Base-by-base conservation (phyloP, 2,329 filamentous ascomycete genomes). In the Penicillium sp. region DNA sequence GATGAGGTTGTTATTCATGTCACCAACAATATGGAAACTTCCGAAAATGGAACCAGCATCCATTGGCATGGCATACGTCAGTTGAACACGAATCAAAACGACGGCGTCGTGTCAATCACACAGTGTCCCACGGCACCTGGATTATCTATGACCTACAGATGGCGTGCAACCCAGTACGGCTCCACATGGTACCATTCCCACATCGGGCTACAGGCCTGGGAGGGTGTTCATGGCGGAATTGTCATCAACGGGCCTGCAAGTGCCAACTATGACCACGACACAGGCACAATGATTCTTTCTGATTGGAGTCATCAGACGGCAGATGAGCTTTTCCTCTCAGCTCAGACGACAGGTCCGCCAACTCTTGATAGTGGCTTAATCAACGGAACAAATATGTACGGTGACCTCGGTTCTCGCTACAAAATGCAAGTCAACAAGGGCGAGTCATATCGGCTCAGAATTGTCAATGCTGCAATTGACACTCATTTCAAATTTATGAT, bases 161-260 rank as follows among this genome's bases (percentile, higher is more conserved):
- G 67, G 68, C 61, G 69, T 31, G 73, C 73, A 1, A 66, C 62
- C 25, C 69, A 75, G 49, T 76, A 76, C 43, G 74, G 74, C 0
- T 63, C 67, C 2, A 61, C 61, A 0, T 72, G 67, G 67, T 72
- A 71, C 25, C 69, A 72, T 43, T 71, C 68, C 15, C 74, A 76
- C 44, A 70, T 75, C 27, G 61, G 62, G 1, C 61, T 73, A 2
- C 74, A 76, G 46, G 71, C 73, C 14, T 71, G 70, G 63, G 77
- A 86, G 53, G 86, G 86, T 1, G 71, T 87, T 0, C 75, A 82
- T 26, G 86, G 86, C 0, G 79, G 78, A 2, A 82, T 89, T 33
- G 71, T 87, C 2, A 73, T 77, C 29, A 67, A 76, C 49, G 75
- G 74, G 2, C 75, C 75, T 8, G 67, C 73, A 4, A 73, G 66